Evolutionary conservation across 2,329 filamentous ascomycete species (phyloP).

Genomic region (Rosellinia necatrix): DNA sequence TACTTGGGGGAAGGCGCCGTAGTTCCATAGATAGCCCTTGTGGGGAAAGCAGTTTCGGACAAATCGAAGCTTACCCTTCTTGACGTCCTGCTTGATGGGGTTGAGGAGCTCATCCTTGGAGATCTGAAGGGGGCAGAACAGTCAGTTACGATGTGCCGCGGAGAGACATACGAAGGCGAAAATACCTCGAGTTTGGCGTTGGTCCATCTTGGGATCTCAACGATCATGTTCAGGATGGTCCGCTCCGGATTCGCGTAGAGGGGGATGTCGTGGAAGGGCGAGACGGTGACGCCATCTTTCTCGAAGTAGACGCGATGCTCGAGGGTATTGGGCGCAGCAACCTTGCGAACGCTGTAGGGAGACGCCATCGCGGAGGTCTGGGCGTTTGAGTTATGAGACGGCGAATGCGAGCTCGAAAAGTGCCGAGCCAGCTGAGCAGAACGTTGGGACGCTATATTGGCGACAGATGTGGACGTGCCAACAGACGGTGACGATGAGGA

Average conservation of each 20-base stretch:
- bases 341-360: slow-evolving; percentile 79
- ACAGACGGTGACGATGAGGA: slow-evolving; percentile 18
- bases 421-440: slow-evolving; percentile 62
- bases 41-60: slow-evolving; percentile 99
- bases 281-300: slow-evolving; percentile 92
- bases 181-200: slow-evolving; percentile 98
- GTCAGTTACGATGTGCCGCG: slow-evolving; percentile 14
- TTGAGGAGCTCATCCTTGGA: slow-evolving; percentile 98
- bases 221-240: slow-evolving; percentile 97
- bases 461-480: slow-evolving; percentile 15
- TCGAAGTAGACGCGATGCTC: slow-evolving; percentile 98
- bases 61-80: slow-evolving; percentile 99
- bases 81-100: slow-evolving; percentile 98
- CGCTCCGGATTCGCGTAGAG: slow-evolving; percentile 96
- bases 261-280: slow-evolving; percentile 97
- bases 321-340: slow-evolving; percentile 87
- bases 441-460: slow-evolving; percentile 54
- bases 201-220: slow-evolving; percentile 99
- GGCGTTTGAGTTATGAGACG: slow-evolving; percentile 30
- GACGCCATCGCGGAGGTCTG: slow-evolving; percentile 59
- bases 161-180: neutral
- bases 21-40: slow-evolving; percentile 99
- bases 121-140: slow-evolving; percentile 64
- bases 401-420: slow-evolving; percentile 48
- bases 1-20: slow-evolving; percentile 98